A percentile compares a stretch with the other conserved stretches of the same genome.
phyloP scores from a whole-genome alignment of 2,329 filamentous ascomycete species.

The Alternaria novae-zelandiae region DNA sequence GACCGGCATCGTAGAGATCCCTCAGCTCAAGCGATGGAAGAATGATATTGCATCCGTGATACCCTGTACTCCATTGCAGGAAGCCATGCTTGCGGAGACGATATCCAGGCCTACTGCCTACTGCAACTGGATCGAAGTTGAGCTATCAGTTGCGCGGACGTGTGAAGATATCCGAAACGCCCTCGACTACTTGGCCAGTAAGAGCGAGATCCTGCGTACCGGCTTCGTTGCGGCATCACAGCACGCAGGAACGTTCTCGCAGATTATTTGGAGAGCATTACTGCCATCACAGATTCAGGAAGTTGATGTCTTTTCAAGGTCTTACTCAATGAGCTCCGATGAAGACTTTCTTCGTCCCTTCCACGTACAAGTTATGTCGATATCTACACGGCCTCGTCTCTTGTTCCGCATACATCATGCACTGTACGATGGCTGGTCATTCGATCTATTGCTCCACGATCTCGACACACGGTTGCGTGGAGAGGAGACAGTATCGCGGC shows the following conservation, averaged over 20 bases:
- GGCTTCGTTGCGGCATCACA: constrained; percentile 66
- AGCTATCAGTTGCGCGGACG: constrained; percentile 52
- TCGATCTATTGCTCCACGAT: constrained; percentile 75
- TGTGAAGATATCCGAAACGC: constrained; percentile 50
- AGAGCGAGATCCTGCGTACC: constrained; percentile 73
- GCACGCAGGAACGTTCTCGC: constrained; percentile 59
- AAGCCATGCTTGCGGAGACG: constrained; percentile 82
- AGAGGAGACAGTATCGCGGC: constrained; percentile 48
- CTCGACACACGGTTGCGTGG: constrained; percentile 60
- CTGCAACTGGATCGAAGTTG: constrained; percentile 77
- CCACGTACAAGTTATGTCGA: constrained; percentile 60
- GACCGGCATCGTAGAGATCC: not conserved
- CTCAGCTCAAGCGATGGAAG: constrained; percentile 18
- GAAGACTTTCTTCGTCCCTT: constrained; percentile 65
- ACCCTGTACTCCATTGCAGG: constrained; percentile 75
- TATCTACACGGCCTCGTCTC: constrained; percentile 15
- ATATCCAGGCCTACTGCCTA: constrained; percentile 66
- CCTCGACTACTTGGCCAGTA: constrained; percentile 27
- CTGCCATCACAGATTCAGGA: constrained; percentile 54
- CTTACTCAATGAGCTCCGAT: constrained; percentile 45
- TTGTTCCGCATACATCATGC: constrained; percentile 76
- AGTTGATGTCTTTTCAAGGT: constrained; percentile 49
- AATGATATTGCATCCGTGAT: constrained; percentile 48
- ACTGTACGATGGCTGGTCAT: constrained; percentile 92
- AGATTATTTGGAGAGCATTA: constrained; percentile 68